Evolutionary conservation across 768 basidiomycete species (phyloP).

Genomic region (Chlorophyllum brunneum): DNA sequence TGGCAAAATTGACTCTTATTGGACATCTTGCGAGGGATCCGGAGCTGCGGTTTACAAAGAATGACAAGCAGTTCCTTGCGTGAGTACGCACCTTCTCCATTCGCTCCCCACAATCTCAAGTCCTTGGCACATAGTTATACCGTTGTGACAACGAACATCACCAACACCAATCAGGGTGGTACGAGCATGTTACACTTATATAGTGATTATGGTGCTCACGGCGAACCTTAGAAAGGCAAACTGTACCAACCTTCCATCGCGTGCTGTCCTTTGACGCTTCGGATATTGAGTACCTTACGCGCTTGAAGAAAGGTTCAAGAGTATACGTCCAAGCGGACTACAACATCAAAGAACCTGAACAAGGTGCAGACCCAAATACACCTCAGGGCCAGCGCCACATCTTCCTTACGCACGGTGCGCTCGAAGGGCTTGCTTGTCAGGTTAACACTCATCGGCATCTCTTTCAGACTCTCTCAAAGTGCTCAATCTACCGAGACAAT

Average conservation of each 20-base stretch:
- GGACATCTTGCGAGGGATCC: conserved; percentile 73
- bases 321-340: conserved; percentile 82
- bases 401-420: conserved; percentile 74
- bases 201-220: background rate
- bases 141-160: conserved; percentile 59
- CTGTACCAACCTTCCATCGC: conserved; percentile 70
- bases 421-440: too few relatives aligned
- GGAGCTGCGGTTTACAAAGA: conserved; percentile 62
- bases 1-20: conserved; percentile 75
- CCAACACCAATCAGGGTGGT: conserved; percentile 48
- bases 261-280: conserved; percentile 66
- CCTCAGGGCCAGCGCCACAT: conserved; percentile 78
- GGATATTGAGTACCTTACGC: conserved; percentile 61
- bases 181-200: conserved; percentile 51
- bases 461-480: conserved; percentile 51
- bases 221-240: conserved; percentile 46
- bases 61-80: conserved; percentile 76
- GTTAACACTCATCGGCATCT: background rate
- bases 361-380: conserved; percentile 59
- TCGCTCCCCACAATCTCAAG: background rate
- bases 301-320: conserved; percentile 62
- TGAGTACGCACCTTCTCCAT: conserved; percentile 31
- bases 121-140: conserved; percentile 56
- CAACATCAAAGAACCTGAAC: conserved; percentile 71
- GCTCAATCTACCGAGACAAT: conserved; percentile 32